Conservation (phyloP, 2,329 filamentous ascomycete genomes). For the Fusarium algeriense region DNA sequence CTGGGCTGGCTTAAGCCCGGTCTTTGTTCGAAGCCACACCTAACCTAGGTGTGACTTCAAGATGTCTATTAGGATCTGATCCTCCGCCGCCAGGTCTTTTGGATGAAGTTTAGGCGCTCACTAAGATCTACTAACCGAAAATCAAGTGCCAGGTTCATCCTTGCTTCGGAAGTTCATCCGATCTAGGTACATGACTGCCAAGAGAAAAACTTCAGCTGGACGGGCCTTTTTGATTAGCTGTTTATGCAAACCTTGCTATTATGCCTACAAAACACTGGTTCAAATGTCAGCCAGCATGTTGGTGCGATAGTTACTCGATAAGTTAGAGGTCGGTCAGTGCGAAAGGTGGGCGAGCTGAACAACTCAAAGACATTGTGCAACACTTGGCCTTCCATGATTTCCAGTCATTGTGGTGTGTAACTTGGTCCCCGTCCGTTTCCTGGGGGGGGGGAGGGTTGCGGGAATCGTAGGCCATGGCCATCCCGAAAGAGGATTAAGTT, state of each 20-base stretch:
- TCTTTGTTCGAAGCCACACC: constrained; percentile 29
- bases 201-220: neutral
- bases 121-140: constrained; percentile 45
- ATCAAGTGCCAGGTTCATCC: constrained; percentile 15
- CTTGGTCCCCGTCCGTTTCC: constrained; percentile 9
- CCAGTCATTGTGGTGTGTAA: neutral
- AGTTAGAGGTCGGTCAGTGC: constrained; percentile 8
- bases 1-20: constrained; percentile 16
- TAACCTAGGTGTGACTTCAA: constrained; percentile 16
- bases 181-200: constrained; percentile 21
- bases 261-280: constrained; percentile 11
- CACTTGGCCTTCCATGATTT: constrained; percentile 1
- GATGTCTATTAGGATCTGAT: constrained; percentile 1
- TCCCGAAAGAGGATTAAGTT: constrained; percentile 6
- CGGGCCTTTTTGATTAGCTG: neutral
- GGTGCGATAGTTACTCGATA: constrained; percentile 11
- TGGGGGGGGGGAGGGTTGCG: neutral
- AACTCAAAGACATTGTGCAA: constrained; percentile 1
- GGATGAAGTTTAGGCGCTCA: constrained; percentile 8
- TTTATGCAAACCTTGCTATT: constrained; percentile 24
- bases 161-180: constrained; percentile 13
- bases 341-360: constrained; percentile 15
- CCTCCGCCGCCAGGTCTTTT: constrained; percentile 11
- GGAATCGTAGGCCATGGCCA: neutral
- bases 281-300: constrained; percentile 1